Conservation (phyloP, 164 flowering plant genomes). For the Berberis thunbergii region DNA sequence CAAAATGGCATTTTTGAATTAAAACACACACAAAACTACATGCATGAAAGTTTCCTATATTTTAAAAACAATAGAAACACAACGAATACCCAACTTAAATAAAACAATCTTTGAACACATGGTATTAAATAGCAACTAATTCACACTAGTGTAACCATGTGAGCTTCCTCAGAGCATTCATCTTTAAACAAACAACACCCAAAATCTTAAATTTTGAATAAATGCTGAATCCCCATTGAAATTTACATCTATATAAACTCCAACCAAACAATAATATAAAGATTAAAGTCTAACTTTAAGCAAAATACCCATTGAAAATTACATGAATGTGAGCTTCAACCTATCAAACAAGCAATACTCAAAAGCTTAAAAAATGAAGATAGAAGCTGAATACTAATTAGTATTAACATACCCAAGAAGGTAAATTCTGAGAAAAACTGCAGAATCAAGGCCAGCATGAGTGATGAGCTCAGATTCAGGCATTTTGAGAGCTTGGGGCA, state of each 20-base stretch:
- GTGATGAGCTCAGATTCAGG: conserved; percentile 55
- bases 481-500: conserved; percentile 86
- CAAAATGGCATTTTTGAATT: no score
- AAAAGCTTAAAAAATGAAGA: background rate
- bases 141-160: no score
- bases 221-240: background rate
- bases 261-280: background rate
- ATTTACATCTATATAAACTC: background rate
- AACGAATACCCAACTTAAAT: no score
- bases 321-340: background rate
- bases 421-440: conserved; percentile 78
- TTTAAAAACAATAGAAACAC: no score
- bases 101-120: no score
- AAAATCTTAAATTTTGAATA: no score
- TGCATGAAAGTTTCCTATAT: no score
- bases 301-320: background rate
- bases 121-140: no score
- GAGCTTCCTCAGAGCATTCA: background rate
- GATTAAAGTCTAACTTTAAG: background rate
- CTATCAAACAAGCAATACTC: no score
- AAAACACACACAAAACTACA: no score
- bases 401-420: conserved; percentile 56
- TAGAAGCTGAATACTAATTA: background rate
- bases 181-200: background rate
- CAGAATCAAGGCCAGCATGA: conserved; percentile 96